Conservation (phyloP, 441 rosid species). For the Brassica hybrid region DNA sequence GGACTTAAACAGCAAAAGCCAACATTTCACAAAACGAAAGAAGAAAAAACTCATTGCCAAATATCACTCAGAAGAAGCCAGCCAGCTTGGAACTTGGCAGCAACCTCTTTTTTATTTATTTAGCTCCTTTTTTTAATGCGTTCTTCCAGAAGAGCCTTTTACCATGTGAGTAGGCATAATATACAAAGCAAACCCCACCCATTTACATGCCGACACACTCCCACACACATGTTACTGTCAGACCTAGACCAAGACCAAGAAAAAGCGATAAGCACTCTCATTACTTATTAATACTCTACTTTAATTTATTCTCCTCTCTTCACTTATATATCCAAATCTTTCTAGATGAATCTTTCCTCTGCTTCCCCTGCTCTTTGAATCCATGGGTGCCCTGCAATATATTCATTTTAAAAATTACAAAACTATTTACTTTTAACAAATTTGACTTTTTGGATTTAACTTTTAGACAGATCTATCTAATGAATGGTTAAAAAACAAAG, state of each 20-base stretch:
- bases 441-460: neutral
- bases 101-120: conserved; percentile 16
- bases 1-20: neutral
- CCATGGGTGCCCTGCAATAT: conserved; percentile 42
- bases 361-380: conserved; percentile 41
- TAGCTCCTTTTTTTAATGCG: conserved; percentile 32
- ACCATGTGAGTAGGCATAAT: conserved; percentile 21
- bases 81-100: neutral
- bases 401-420: neutral
- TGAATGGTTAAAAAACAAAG: neutral
- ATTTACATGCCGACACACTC: conserved; percentile 28
- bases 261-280: conserved; percentile 3
- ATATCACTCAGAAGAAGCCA: conserved; percentile 13
- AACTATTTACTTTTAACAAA: neutral
- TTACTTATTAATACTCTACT: neutral
- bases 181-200: conserved; percentile 16
- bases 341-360: conserved; percentile 40
- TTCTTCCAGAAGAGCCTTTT: neutral
- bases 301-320: conserved; percentile 12
- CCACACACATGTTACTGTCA: conserved; percentile 23
- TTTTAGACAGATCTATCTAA: neutral
- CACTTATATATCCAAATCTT: neutral
- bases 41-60: conserved; percentile 38
- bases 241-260: neutral
- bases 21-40: neutral